phyloP scores from a whole-genome alignment of 2,329 filamentous ascomycete genomes.

The Fusarium oxysporum region DNA sequence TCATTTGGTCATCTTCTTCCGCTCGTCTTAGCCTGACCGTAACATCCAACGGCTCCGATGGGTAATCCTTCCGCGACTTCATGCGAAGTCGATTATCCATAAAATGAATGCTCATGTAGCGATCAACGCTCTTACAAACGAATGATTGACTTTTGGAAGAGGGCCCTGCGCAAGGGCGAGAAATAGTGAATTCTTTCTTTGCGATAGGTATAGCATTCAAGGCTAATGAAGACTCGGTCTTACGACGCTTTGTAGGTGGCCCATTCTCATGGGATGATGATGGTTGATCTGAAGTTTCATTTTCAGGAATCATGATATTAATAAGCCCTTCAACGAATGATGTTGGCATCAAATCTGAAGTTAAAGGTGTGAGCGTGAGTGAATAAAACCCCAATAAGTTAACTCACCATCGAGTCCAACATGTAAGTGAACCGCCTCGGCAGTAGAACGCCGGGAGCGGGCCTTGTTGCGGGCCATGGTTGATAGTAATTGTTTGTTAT shows the following conservation, averaged over 20 bases:
- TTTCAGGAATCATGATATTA: conserved; percentile 32
- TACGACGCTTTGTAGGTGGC: conserved; percentile 50
- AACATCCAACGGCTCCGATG: conserved; percentile 9
- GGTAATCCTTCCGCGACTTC: conserved; percentile 18
- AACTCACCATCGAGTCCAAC: conserved; percentile 45
- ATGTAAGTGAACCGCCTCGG: conserved; percentile 3
- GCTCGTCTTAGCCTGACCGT: conserved; percentile 39
- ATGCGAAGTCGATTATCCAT: conserved; percentile 28
- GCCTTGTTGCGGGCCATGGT: conserved; percentile 33
- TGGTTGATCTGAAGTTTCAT: conserved; percentile 7
- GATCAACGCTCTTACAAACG: conserved; percentile 35
- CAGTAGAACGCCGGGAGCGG: conserved; percentile 7
- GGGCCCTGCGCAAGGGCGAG: conserved; percentile 39
- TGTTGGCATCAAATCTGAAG: conserved; percentile 43
- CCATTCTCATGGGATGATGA: conserved; percentile 21
- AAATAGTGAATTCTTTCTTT: conserved; percentile 42
- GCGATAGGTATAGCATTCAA: conserved; percentile 44
- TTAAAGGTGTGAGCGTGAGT: neutral
- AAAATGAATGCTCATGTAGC: conserved; percentile 35
- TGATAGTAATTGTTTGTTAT: neutral
- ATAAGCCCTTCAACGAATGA: conserved; percentile 40
- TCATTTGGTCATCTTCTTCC: conserved; percentile 36
- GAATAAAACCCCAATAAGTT: neutral
- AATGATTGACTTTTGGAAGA: conserved; percentile 10
- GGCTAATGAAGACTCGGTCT: conserved; percentile 28